A percentile compares a stretch with the other conserved stretches of the same genome.
phyloP scores from a whole-genome alignment of 768 basidiomycete genomes.

The Suillus alpinus region DNA sequence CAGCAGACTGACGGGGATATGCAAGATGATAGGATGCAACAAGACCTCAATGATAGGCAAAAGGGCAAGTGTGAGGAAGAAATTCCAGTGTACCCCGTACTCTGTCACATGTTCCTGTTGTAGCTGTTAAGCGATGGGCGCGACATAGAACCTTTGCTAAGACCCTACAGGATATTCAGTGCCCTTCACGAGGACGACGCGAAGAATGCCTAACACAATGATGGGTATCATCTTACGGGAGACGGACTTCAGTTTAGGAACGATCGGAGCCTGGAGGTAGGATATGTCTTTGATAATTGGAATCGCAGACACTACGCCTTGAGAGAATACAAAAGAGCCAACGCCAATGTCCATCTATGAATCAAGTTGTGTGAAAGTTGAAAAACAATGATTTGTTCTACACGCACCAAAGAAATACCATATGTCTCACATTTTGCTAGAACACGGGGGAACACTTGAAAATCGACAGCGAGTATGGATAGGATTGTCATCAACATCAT shows the following conservation, averaged over 20 bases:
- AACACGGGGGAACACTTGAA: conserved; percentile 82
- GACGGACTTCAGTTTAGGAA: conserved; percentile 48
- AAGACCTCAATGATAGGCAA: conserved; percentile 71
- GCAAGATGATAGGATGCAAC: conserved; percentile 62
- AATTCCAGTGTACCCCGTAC: conserved; percentile 98
- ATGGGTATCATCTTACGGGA: conserved; percentile 65
- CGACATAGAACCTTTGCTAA: neutral
- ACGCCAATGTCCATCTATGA: conserved; percentile 95
- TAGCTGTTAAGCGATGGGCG: conserved; percentile 11
- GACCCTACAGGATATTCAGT: conserved; percentile 84
- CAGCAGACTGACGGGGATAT: conserved; percentile 57
- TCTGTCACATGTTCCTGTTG: conserved; percentile 91
- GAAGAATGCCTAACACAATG: conserved; percentile 66
- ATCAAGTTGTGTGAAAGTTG: neutral
- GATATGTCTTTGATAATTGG: conserved; percentile 66
- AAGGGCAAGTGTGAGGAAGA: conserved; percentile 89
- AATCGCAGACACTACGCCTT: conserved; percentile 88
- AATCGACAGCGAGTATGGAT: conserved; percentile 94
- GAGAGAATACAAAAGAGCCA: conserved; percentile 95
- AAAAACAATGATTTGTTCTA: neutral
- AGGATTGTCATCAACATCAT: conserved; percentile 94
- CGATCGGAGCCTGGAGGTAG: conserved; percentile 47
- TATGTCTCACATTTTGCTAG: conserved; percentile 93
- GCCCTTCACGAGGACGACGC: conserved; percentile 87
- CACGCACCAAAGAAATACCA: conserved; percentile 85